Evolutionary conservation across 1,284 basidiomycete species (phyloP).

Genomic region (Fomitopsis betulina): DNA sequence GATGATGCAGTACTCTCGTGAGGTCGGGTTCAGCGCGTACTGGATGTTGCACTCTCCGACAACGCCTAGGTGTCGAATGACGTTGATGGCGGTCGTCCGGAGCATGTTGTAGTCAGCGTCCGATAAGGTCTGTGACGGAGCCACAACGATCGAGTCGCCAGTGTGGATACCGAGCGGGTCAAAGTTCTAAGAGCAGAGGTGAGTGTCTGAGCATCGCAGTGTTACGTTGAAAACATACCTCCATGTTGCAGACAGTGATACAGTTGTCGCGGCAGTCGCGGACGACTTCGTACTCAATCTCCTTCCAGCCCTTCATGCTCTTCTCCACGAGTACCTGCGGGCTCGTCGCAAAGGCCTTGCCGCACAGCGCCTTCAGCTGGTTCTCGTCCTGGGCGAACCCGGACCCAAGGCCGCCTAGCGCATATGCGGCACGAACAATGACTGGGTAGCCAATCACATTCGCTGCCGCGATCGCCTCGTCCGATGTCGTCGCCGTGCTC

Average conservation of each 20-base stretch:
- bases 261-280: slow-evolving; percentile 96
- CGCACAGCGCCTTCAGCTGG: slow-evolving; percentile 84
- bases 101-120: slow-evolving; percentile 99
- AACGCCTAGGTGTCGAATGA: slow-evolving; percentile 96
- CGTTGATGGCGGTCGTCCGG: slow-evolving; percentile 95
- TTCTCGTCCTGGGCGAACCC: slow-evolving; percentile 92
- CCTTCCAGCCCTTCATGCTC: slow-evolving; percentile 99
- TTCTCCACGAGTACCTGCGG: slow-evolving; percentile 97
- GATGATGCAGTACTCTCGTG: slow-evolving; percentile 98
- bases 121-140: slow-evolving; percentile 97
- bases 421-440: slow-evolving; percentile 95
- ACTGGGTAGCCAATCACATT: slow-evolving; percentile 91
- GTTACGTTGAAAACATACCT: slow-evolving; percentile 53
- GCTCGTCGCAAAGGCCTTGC: slow-evolving; percentile 93
- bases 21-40: slow-evolving; percentile 94
- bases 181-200: slow-evolving; percentile 69
- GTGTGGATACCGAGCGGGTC: slow-evolving; percentile 98
- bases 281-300: slow-evolving; percentile 99
- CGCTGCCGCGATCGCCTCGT: slow-evolving; percentile 88
- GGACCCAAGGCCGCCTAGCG: slow-evolving; percentile 91
- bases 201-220: neutral
- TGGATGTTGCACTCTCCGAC: slow-evolving; percentile 99
- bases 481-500: slow-evolving; percentile 76
- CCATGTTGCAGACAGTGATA: slow-evolving; percentile 99
- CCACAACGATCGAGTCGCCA: slow-evolving; percentile 98